A percentile compares a stretch with the other conserved stretches of the same genome.
These are phyloP conservation scores for Dioscorea cayenensis DNA, from an alignment of 116 monocot genomes.

Conservation along the genomic window DNA sequence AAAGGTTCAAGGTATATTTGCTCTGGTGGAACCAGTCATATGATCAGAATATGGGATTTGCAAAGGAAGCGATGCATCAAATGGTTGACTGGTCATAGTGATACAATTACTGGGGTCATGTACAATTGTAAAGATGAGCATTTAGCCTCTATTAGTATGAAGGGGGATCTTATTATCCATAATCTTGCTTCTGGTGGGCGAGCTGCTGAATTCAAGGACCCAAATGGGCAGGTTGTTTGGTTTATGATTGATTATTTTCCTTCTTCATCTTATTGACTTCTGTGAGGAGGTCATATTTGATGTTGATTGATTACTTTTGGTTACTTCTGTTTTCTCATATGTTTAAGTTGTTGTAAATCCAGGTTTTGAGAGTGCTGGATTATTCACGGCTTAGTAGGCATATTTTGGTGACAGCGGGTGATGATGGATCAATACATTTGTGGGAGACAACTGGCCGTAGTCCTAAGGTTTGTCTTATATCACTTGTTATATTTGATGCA, in stretches of 20 bases:
- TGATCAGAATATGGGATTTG: slow-evolving; percentile 95
- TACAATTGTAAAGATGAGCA: slow-evolving; percentile 97
- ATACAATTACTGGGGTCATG: slow-evolving; percentile 85
- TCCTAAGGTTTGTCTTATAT: slow-evolving; percentile 60
- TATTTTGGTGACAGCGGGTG: slow-evolving; percentile 88
- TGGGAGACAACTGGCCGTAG: slow-evolving; percentile 82
- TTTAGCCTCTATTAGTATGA: slow-evolving; percentile 89
- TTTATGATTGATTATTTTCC: not conserved
- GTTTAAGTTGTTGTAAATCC: slow-evolving; percentile 10
- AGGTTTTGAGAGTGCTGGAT: slow-evolving; percentile 94
- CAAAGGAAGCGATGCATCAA: slow-evolving; percentile 96
- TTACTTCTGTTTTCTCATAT: slow-evolving; percentile 12
- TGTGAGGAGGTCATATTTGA: not conserved
- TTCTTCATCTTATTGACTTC: not conserved
- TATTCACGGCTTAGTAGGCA: slow-evolving; percentile 93
- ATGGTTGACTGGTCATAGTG: slow-evolving; percentile 87
- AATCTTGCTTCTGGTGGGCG: slow-evolving; percentile 92
- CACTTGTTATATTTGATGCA: not conserved
- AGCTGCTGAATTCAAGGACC: slow-evolving; percentile 85
- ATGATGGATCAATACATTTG: slow-evolving; percentile 95
- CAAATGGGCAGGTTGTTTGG: slow-evolving; percentile 79
- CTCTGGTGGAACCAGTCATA: slow-evolving; percentile 79
- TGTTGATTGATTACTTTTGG: not conserved
- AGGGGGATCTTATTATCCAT: slow-evolving; percentile 92
- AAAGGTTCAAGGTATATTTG: slow-evolving; percentile 93